Conservation (phyloP, 192 early-diverging fungal genomes). For the Spizellomyces sp. region DNA sequence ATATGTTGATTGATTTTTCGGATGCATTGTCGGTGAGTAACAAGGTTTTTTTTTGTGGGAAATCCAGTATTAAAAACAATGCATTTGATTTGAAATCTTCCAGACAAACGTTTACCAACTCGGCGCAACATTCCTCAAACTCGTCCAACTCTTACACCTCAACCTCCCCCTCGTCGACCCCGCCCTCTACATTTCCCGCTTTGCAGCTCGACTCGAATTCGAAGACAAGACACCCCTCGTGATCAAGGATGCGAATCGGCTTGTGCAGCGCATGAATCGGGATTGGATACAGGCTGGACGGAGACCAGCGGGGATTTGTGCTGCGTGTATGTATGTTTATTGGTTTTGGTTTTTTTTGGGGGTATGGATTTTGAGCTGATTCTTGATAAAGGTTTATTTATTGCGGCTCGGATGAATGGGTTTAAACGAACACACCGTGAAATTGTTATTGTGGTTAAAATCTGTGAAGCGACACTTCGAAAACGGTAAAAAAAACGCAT, state of each 20-base stretch:
- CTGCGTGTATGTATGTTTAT: constrained; percentile 60
- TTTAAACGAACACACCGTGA: constrained; percentile 81
- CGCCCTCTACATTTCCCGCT: constrained; percentile 88
- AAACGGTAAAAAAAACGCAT: no score
- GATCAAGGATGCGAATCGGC: constrained; percentile 72
- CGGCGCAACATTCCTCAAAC: constrained; percentile 79
- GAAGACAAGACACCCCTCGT: constrained; percentile 82
- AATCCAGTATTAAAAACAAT: neutral
- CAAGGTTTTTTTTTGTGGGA: neutral
- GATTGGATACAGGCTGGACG: constrained; percentile 93
- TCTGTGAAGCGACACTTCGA: constrained; percentile 81
- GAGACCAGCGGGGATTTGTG: constrained; percentile 92
- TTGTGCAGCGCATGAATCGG: constrained; percentile 88
- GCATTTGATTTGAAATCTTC: constrained; percentile 22
- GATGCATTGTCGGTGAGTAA: constrained; percentile 72
- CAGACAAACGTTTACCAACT: constrained; percentile 82
- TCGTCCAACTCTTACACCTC: constrained; percentile 57
- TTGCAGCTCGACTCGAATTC: constrained; percentile 88
- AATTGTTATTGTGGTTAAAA: constrained; percentile 87
- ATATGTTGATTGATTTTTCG: constrained; percentile 96
- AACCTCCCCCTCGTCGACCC: constrained; percentile 84
- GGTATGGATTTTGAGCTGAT: neutral
- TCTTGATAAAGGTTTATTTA: constrained; percentile 58
- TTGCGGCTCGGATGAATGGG: constrained; percentile 90
- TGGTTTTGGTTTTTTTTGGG: neutral